These are phyloP conservation scores for Talinum fruticosum DNA, from an alignment of 148 eudicot species.

Conservation along the genomic window DNA sequence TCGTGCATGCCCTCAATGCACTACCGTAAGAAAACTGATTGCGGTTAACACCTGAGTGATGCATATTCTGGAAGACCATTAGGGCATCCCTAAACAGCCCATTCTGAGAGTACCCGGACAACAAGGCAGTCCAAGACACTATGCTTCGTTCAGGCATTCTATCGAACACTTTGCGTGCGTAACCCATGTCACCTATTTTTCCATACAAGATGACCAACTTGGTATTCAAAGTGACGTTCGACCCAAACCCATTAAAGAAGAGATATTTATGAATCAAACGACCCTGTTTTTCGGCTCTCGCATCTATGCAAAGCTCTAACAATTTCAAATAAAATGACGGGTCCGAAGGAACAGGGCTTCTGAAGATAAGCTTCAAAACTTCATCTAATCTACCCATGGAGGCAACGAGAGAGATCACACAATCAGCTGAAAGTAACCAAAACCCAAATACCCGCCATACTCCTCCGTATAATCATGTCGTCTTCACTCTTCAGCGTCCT, in stretches of 20 bases:
- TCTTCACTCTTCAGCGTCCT: too few relatives aligned
- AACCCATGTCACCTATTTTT: conserved; percentile 24
- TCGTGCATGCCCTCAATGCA: conserved; percentile 33
- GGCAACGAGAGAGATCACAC: background rate
- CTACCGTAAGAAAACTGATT: conserved; percentile 43
- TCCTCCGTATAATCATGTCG: too few relatives aligned
- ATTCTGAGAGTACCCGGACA: conserved; percentile 40
- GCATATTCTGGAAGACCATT: conserved; percentile 32
- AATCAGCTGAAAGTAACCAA: background rate
- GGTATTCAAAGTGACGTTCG: conserved; percentile 23
- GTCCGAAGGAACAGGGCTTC: conserved; percentile 20
- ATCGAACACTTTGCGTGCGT: conserved; percentile 42
- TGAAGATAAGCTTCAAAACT: conserved; percentile 15
- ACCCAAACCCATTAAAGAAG: conserved; percentile 26
- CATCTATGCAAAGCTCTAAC: conserved; percentile 30
- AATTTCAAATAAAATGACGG: conserved; percentile 27
- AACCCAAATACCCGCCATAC: background rate
- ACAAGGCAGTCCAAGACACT: conserved; percentile 45
- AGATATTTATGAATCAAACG: conserved; percentile 30
- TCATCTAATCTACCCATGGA: conserved; percentile 20
- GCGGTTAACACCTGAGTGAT: conserved; percentile 25
- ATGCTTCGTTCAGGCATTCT: conserved; percentile 37
- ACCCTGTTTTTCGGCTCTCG: conserved; percentile 22
- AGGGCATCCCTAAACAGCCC: conserved; percentile 31
- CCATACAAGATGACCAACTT: conserved; percentile 36